These are phyloP conservation scores for Corchorus olitorius DNA, from an alignment of 345 rosid species.

Conservation along the genomic window DNA sequence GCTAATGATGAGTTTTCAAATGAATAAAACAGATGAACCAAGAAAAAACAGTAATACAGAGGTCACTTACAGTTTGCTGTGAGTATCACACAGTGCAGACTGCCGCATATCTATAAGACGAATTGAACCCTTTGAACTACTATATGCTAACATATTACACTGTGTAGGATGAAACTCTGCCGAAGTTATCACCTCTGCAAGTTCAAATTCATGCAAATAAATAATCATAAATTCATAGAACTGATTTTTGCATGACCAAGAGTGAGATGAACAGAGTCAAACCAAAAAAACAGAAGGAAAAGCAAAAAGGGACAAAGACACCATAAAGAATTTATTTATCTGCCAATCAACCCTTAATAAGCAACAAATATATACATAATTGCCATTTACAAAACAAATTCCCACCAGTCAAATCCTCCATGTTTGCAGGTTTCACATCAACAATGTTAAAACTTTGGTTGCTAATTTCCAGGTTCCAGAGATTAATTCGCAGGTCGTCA, in stretches of 20 bases:
- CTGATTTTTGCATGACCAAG: background rate
- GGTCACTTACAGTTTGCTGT: slow-evolving; percentile 83
- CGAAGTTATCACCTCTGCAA: slow-evolving; percentile 97
- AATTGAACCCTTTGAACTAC: slow-evolving; percentile 98
- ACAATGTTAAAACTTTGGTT: slow-evolving; percentile 94
- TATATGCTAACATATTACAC: slow-evolving; percentile 90
- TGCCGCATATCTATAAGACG: slow-evolving; percentile 97
- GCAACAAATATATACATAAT: slow-evolving; percentile 8
- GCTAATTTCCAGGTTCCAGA: slow-evolving; percentile 98
- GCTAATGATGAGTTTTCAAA: background rate
- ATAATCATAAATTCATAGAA: background rate
- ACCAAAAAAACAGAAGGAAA: background rate
- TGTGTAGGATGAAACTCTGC: slow-evolving; percentile 97
- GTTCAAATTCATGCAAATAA: slow-evolving; percentile 2
- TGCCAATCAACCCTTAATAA: slow-evolving; percentile 12
- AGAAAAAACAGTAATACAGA: slow-evolving; percentile 1
- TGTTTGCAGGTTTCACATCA: slow-evolving; percentile 97
- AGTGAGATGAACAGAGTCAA: background rate
- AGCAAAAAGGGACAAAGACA: background rate
- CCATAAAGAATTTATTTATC: background rate
- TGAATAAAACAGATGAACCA: background rate
- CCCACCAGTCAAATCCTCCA: slow-evolving; percentile 97
- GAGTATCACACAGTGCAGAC: slow-evolving; percentile 92
- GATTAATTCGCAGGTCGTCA: slow-evolving; percentile 94
- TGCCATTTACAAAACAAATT: slow-evolving; percentile 10